Evolutionary conservation across 371 early-diverging fungal species (phyloP).

Genomic region (Zychaea mexicana): DNA sequence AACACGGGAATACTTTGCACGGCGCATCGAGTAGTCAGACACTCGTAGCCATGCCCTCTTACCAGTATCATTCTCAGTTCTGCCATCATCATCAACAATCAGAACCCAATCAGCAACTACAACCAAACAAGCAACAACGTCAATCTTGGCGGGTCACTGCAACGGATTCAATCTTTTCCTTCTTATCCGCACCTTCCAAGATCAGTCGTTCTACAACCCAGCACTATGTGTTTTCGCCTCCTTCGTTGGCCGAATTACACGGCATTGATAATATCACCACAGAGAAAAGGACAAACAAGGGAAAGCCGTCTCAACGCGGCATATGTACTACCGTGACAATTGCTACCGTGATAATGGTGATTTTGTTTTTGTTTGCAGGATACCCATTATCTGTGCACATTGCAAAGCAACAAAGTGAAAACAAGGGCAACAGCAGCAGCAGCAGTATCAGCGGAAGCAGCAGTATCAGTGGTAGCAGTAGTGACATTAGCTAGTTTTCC

Average conservation of each 20-base stretch:
- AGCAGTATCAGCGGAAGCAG: too few relatives aligned
- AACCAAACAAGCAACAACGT: not conserved
- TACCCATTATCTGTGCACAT: slow-evolving; percentile 33
- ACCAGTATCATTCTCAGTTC: too few relatives aligned
- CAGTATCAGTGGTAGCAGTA: too few relatives aligned
- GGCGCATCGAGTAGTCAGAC: not conserved
- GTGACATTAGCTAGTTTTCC: too few relatives aligned
- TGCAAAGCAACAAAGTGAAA: slow-evolving; percentile 12
- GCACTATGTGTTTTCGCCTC: slow-evolving; percentile 26
- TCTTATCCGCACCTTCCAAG: slow-evolving; percentile 24
- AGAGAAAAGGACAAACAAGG: not conserved
- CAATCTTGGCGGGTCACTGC: slow-evolving; percentile 3
- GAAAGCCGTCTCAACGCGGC: slow-evolving; percentile 30
- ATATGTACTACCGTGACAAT: slow-evolving; percentile 33
- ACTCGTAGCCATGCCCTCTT: not conserved
- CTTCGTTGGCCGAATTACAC: slow-evolving; percentile 4
- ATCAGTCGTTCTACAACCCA: slow-evolving; percentile 25
- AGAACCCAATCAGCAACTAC: not conserved
- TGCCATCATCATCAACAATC: not conserved
- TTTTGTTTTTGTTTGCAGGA: slow-evolving; percentile 38
- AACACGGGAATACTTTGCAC: not conserved
- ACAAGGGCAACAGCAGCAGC: not conserved
- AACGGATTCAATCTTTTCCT: slow-evolving; percentile 19
- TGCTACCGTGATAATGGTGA: slow-evolving; percentile 19
- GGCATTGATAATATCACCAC: not conserved